Evolutionary conservation across 331 rosid genomes (phyloP), one percentile per base, ranked within the genome.

Genomic region (Acacia concinna): DNA sequence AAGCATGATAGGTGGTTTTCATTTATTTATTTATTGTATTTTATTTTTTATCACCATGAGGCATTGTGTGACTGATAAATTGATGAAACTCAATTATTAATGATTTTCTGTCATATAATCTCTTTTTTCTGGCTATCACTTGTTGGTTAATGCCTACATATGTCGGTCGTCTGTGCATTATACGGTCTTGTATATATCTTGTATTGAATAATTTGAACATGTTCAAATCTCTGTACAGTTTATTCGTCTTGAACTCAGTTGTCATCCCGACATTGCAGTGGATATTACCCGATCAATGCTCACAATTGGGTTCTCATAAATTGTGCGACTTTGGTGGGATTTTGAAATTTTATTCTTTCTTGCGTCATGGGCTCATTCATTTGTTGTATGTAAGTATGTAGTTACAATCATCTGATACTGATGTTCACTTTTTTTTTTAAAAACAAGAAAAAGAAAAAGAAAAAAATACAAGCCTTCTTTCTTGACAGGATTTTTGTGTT

Each of bases 381-480:
- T 87, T 93, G 78, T 93, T 93, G 79, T 92, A 95, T 79, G 97
- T 95, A 87, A 94, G 98, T 87, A 74, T 62, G 31, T 41, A 80
- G 14, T 64, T 69, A 6, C 28, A 30, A 41, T 82, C 3, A 57
- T 77, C 75, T 60, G 67, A 21, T 8, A 30, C 51, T 73, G 67
- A 73, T 23, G 32, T 73, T n/a, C 71, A 28, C 47, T 46, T 11
- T 73, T 6, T 43, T 21, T 13, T 43, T 17, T 8, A 34, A 34
- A 34, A 34, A 34, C 4, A 35, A 35, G 1, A 35, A 35, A 6
- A 35, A 1, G 1, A 0, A 35, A 35, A 35, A 6, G 7, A 0
- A 7, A 12, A 44, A 56, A 17, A 20, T 35, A 9, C 60, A 56
- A 65, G 34, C 23, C 73, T 72, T 57, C 37, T 10, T 62, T 69